Evolutionary conservation across 331 rosid genomes (phyloP), one percentile per base, ranked within the genome.

Genomic region (Arachis monticola): DNA sequence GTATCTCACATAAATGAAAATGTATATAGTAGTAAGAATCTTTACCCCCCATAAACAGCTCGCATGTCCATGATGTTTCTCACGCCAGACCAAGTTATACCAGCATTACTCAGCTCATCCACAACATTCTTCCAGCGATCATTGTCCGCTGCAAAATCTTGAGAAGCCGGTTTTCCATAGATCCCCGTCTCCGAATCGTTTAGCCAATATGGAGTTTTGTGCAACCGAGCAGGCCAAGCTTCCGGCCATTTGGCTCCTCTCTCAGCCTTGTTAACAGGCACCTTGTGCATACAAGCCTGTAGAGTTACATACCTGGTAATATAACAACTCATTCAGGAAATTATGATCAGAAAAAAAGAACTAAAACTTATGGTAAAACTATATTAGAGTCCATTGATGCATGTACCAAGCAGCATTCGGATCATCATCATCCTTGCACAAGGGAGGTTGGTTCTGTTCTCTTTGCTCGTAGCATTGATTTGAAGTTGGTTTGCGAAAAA

Each of bases 11-110:
- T 73, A 60, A 59, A 32, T 47, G 27, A 61, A 61, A 53, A 57
- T 32, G 22, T 73, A 2, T 73, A 3, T 10, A 73, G 27, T 45
- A 38, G 69, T 45, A 73, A 50, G 30, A 69, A 11, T 57, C 62
- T 14, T 45, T 86, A 90, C 98, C 98, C 98, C 32, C 98, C 98
- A 73, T 93, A 93, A 70, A 88, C 97, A 38, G 97, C 89, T 75
- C 96, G 86, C 98, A 88, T 91, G 77, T 93, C 97, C 98, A 93
- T 93, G 72, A 87, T 88, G 84, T 91, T 93, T 82, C 97, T 88
- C 75, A 93, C 89, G 2, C 84, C 78, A 61, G 90, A 80, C 96
- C 97, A 88, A 79, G 72, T 87, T 79, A 93, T 83, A 11, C 98
- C 98, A 60, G 84, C 74, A 73, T 78, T 83, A 79, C 35, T 89